A percentile compares a stretch with the other conserved stretches of the same genome.
Evolutionary conservation across 2,329 filamentous ascomycete genomes (phyloP).

Genomic region (Aphanocladium album): DNA sequence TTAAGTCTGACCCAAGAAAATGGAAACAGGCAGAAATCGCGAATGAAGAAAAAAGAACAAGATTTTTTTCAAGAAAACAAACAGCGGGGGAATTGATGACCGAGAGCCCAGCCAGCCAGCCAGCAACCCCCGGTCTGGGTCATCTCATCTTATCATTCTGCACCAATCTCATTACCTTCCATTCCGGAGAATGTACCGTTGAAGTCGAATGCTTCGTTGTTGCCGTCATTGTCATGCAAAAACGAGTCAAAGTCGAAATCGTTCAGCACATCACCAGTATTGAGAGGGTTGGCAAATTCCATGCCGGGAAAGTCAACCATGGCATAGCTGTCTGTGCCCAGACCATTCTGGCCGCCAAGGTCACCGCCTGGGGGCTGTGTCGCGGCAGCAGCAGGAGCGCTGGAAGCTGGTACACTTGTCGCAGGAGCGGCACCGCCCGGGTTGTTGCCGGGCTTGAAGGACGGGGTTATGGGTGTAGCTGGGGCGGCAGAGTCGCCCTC

Average conservation of each 20-base stretch:
- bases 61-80: conserved; percentile 1
- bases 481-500: conserved; percentile 57
- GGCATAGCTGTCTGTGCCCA: conserved; percentile 39
- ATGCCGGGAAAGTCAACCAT: conserved; percentile 46
- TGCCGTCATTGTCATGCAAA: conserved; percentile 51
- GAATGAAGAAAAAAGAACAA: not conserved
- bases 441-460: conserved; percentile 45
- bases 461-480: conserved; percentile 59
- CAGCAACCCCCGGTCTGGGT: not conserved
- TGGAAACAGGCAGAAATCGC: conserved; percentile 21
- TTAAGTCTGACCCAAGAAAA: conserved; percentile 30
- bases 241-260: conserved; percentile 67
- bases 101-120: conserved; percentile 5
- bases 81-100: conserved; percentile 3
- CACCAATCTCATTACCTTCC: conserved; percentile 53
- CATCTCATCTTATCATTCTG: conserved; percentile 38
- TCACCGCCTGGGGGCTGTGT: conserved; percentile 41
- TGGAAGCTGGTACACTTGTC: conserved; percentile 23
- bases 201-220: conserved; percentile 51
- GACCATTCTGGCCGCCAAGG: conserved; percentile 38
- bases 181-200: conserved; percentile 45
- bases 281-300: conserved; percentile 52
- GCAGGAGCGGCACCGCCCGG: conserved; percentile 25
- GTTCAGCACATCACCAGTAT: conserved; percentile 53
- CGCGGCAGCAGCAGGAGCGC: conserved; percentile 32